These are phyloP conservation scores for Articulospora tetracladia DNA, from an alignment of 495 filamentous ascomycete species.

Conservation along the genomic window DNA sequence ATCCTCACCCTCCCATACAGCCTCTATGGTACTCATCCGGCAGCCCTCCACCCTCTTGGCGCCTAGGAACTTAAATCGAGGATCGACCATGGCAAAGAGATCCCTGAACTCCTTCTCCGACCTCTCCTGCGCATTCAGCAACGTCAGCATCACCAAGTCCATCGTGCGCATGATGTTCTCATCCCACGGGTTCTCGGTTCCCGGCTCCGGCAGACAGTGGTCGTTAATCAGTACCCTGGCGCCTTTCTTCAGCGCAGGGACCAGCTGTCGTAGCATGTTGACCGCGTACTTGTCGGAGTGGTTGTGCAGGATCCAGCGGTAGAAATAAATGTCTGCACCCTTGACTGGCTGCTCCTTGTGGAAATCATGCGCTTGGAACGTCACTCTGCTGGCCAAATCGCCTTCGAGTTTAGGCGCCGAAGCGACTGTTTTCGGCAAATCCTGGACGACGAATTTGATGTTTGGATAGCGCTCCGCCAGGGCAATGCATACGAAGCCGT, in stretches of 20 bases:
- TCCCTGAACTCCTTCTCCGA: slow-evolving; percentile 41
- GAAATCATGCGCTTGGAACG: slow-evolving; percentile 49
- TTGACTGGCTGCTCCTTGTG: slow-evolving; percentile 48
- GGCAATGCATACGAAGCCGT: slow-evolving; percentile 48
- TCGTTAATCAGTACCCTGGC: slow-evolving; percentile 51
- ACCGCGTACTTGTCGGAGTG: slow-evolving; percentile 53
- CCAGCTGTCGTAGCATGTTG: slow-evolving; percentile 46
- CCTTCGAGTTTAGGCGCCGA: slow-evolving; percentile 38
- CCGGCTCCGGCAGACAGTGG: slow-evolving; percentile 40
- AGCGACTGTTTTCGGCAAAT: slow-evolving; percentile 41
- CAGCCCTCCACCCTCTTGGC: slow-evolving; percentile 31
- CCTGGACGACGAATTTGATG: slow-evolving; percentile 55
- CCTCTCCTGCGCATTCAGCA: slow-evolving; percentile 53
- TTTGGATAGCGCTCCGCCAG: slow-evolving; percentile 42
- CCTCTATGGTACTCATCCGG: slow-evolving; percentile 48
- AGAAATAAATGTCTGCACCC: slow-evolving; percentile 52
- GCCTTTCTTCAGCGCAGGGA: slow-evolving; percentile 52
- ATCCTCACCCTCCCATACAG: slow-evolving; percentile 39
- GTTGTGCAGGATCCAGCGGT: slow-evolving; percentile 57
- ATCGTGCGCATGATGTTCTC: slow-evolving; percentile 48
- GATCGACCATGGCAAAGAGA: slow-evolving; percentile 44
- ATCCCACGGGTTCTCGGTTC: slow-evolving; percentile 39
- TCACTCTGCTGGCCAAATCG: slow-evolving; percentile 38
- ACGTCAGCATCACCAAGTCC: slow-evolving; percentile 52
- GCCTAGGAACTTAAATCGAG: slow-evolving; percentile 36